Percentiles rank a stretch among this genome's conserved stretches.
These are phyloP conservation scores for Kodamaea arcana DNA, from an alignment of 1,139 yeast species.

Conservation along the genomic window DNA sequence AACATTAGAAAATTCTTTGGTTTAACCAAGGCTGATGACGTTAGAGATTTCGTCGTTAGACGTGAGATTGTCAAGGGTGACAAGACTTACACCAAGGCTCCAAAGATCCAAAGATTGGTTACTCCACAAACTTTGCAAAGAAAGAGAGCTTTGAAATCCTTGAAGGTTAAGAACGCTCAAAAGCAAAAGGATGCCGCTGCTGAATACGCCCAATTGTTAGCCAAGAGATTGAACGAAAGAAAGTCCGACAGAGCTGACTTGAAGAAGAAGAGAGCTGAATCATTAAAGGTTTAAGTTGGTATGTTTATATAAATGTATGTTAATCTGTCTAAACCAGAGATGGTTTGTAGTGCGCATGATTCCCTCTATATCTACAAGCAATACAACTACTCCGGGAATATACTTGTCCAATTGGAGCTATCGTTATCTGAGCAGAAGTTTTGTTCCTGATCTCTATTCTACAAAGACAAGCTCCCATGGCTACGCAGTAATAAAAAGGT, in stretches of 20 bases:
- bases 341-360: not conserved
- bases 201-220: conserved; percentile 98
- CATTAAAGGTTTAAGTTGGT: conserved; percentile 70
- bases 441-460: no score
- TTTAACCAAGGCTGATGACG: conserved; percentile 96
- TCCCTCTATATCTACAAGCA: no score
- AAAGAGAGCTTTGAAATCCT: conserved; percentile 95
- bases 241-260: conserved; percentile 85
- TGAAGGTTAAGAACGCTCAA: conserved; percentile 95
- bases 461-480: no score
- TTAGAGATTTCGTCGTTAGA: conserved; percentile 92
- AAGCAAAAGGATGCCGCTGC: conserved; percentile 99
- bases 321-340: no score
- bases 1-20: conserved; percentile 99
- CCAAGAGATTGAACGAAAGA: conserved; percentile 97
- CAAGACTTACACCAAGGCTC: conserved; percentile 99
- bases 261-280: conserved; percentile 96
- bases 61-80: conserved; percentile 98
- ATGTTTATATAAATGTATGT: conserved; percentile 10
- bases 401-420: no score
- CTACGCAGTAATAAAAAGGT: no score
- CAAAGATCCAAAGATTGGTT: conserved; percentile 99
- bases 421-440: no score
- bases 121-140: conserved; percentile 99
- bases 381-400: no score